These are phyloP conservation scores for Candida pseudofarinosa DNA, from an alignment of 805 yeast genomes.

Conservation along the genomic window DNA sequence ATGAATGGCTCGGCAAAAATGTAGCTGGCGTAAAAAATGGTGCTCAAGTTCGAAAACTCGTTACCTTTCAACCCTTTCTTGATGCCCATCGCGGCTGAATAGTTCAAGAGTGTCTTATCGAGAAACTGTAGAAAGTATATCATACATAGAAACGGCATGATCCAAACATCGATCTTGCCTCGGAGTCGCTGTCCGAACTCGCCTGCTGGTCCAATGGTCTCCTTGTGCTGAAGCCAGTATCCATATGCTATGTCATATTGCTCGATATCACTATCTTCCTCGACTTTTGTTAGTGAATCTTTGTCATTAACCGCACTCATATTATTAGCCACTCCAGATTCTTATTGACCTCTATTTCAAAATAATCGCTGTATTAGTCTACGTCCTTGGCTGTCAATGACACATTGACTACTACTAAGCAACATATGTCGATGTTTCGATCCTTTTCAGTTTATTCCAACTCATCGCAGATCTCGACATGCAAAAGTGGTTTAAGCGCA, in stretches of 20 bases:
- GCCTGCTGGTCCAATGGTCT: no score
- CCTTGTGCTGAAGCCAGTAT: background rate
- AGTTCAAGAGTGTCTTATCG: conserved; percentile 56
- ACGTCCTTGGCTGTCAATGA: no score
- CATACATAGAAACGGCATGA: conserved; percentile 48
- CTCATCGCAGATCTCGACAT: no score
- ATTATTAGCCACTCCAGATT: no score
- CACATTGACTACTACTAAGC: no score
- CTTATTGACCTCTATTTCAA: no score
- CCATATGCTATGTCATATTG: background rate
- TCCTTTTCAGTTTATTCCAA: no score
- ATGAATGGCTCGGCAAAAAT: conserved; percentile 51
- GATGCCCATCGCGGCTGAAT: conserved; percentile 65
- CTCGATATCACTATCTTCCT: background rate
- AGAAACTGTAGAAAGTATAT: conserved; percentile 55
- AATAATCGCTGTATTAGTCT: no score
- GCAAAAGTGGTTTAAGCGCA: background rate
- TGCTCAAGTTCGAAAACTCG: conserved; percentile 50
- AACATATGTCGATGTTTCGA: no score
- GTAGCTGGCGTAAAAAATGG: conserved; percentile 51
- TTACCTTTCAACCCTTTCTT: conserved; percentile 42
- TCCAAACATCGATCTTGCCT: conserved; percentile 43
- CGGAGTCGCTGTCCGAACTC: background rate
- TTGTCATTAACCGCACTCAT: no score
- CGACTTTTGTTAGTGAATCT: background rate